Evolutionary conservation across 495 filamentous ascomycete genomes (phyloP).

Genomic region (Letharia lupina): DNA sequence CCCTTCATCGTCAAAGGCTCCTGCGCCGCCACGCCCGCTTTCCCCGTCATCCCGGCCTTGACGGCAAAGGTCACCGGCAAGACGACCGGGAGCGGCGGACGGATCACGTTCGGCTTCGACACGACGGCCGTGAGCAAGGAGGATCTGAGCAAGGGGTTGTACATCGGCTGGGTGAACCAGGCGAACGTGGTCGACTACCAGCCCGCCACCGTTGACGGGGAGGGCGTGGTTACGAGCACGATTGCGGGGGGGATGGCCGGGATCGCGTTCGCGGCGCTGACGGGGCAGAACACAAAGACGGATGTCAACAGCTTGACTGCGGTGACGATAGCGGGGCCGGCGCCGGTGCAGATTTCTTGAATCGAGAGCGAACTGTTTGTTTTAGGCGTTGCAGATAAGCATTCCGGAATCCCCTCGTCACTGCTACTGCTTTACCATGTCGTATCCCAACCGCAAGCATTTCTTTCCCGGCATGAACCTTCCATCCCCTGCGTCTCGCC

Average conservation of each 20-base stretch:
- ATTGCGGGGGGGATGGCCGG: constrained; percentile 17
- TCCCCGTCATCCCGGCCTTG: constrained; percentile 4
- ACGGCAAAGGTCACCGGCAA: background rate
- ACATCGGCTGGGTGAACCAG: constrained; percentile 21
- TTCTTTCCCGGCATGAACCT: too few relatives aligned
- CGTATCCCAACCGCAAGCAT: too few relatives aligned
- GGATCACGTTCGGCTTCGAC: constrained; percentile 6
- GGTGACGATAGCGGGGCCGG: constrained; percentile 12
- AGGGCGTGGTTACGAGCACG: background rate
- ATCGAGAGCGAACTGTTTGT: background rate
- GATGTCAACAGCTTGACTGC: constrained; percentile 17
- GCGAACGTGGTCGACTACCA: constrained; percentile 14
- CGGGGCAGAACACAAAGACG: constrained; percentile 3
- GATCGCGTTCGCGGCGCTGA: constrained; percentile 19
- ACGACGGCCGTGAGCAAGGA: background rate
- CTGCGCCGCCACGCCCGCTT: constrained; percentile 36
- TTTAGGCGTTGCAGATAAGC: background rate
- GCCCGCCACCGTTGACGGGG: background rate
- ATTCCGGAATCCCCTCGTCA: too few relatives aligned
- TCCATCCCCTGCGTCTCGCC: background rate
- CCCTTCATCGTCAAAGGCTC: constrained; percentile 45
- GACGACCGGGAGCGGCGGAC: constrained; percentile 1
- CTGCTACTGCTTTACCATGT: too few relatives aligned
- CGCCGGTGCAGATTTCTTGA: constrained; percentile 20
- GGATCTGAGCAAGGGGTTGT: background rate